phyloP scores from a whole-genome alignment of 768 basidiomycete genomes.

The Ephemerocybe angulata region DNA sequence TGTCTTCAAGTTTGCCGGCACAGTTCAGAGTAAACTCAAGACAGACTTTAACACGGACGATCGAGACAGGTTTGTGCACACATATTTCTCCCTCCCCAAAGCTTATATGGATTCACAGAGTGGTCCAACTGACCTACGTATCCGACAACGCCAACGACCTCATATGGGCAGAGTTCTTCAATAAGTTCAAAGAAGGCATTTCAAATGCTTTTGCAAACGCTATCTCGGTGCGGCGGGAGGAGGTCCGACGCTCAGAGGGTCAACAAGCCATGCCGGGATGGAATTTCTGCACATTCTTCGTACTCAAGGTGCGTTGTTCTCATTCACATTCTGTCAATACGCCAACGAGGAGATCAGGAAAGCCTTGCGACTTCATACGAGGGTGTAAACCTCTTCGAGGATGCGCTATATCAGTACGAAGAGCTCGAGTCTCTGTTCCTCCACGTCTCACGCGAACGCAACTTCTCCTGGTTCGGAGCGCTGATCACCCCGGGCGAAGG shows the following conservation, averaged over 20 bases:
- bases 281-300: conserved; percentile 98
- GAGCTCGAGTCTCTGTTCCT: conserved; percentile 87
- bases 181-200: conserved; percentile 87
- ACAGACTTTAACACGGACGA: conserved; percentile 90
- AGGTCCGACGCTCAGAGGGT: conserved; percentile 83
- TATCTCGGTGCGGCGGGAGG: conserved; percentile 79
- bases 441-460: conserved; percentile 70
- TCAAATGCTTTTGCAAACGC: conserved; percentile 80
- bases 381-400: conserved; percentile 84
- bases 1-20: conserved; percentile 81
- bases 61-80: conserved; percentile 63
- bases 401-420: conserved; percentile 84
- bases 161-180: conserved; percentile 83
- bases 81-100: background rate
- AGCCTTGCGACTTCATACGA: conserved; percentile 90
- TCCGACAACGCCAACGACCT: conserved; percentile 68
- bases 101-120: conserved; percentile 42
- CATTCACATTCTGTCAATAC: conserved; percentile 4
- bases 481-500: conserved; percentile 64
- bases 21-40: conserved; percentile 84
- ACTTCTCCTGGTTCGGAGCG: conserved; percentile 89
- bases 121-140: conserved; percentile 78
- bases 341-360: conserved; percentile 50
- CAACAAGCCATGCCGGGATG: conserved; percentile 94
- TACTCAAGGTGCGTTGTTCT: conserved; percentile 67